Evolutionary conservation across 2,329 filamentous ascomycete species (phyloP), one percentile per base, ranked within the genome.

Genomic region (Ascochyta rabiei): DNA sequence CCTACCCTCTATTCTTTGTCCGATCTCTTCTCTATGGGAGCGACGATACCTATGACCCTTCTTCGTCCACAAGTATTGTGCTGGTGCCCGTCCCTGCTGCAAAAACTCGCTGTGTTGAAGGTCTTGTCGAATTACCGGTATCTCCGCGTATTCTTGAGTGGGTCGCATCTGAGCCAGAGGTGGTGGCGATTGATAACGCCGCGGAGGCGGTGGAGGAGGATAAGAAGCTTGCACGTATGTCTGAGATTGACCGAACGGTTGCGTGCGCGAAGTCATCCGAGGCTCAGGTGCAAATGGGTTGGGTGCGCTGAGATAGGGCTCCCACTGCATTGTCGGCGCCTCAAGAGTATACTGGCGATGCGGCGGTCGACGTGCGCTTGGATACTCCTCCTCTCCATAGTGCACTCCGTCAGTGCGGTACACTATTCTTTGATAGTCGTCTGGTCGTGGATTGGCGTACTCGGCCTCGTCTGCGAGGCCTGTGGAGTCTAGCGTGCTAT

Each of bases 391-490:
- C 19, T 26, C 38, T 16, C n/a, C 23, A 28, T 15, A 24, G 13
- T 8, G 8, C 16, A 4, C 13, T n/a, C 23, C 38, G 8, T n/a
- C 7, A 6, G 7, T 16, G 10, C 15, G 38, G 24, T 26, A 12
- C 5, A 23, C 24, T 30, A 6, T n/a, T 16, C 12, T 23, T 10
- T 45, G 21, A n/a, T 45, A 43, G 10, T 26, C 39, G 1, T 45
- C 52, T 30, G 61, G 53, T 16, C 45, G 48, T 7, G 65, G 67
- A 9, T 50, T 53, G 2, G 61, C 56, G 37, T 63, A 70, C 34
- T 72, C 69, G 2, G 63, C 64, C 37, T 71, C 64, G 26, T 68
- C 61, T 3, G 62, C 56, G 3, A 62, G 33, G 19, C 37, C 56
- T 19, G 45, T 56, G 41, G 45, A 63, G 41, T 65, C 60, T 2